phyloP scores from a whole-genome alignment of 768 basidiomycete species.

The Hericium erinaceus region DNA sequence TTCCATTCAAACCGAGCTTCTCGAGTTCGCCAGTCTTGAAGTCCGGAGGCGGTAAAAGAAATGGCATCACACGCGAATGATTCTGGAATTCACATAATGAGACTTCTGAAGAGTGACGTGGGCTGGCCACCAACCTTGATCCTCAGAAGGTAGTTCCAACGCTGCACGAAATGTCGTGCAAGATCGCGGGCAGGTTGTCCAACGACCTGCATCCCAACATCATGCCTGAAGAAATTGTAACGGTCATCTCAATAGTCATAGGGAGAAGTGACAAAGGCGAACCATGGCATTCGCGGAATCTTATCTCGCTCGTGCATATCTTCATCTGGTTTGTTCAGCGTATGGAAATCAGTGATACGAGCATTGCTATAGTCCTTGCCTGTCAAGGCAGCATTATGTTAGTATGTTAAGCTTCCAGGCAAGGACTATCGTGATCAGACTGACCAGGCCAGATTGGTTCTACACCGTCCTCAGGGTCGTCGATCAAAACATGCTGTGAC shows the following conservation, averaged over 20 bases:
- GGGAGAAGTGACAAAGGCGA: conserved; percentile 16
- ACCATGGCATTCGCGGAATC: conserved; percentile 96
- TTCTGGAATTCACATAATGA: conserved; percentile 42
- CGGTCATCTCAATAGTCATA: not conserved
- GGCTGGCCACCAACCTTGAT: conserved; percentile 62
- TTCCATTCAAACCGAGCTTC: conserved; percentile 80
- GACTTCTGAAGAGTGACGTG: not conserved
- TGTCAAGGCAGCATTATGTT: conserved; percentile 19
- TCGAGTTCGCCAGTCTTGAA: conserved; percentile 75
- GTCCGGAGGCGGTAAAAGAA: conserved; percentile 88
- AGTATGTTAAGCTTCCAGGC: not conserved
- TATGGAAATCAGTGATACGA: conserved; percentile 77
- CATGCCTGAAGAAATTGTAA: conserved; percentile 56
- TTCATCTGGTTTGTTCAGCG: conserved; percentile 81
- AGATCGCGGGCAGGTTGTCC: conserved; percentile 95
- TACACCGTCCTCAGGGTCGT: conserved; percentile 63
- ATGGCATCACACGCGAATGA: conserved; percentile 87
- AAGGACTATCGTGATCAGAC: conserved; percentile 8
- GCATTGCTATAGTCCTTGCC: conserved; percentile 96
- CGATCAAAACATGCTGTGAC: conserved; percentile 82
- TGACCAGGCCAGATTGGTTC: conserved; percentile 82
- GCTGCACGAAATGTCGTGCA: conserved; percentile 88
- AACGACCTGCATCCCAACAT: conserved; percentile 91
- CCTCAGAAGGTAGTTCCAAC: conserved; percentile 33
- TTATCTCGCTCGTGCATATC: conserved; percentile 92